Base-by-base conservation (phyloP, 1,139 yeast species). In the Diutina neorugosa region DNA sequence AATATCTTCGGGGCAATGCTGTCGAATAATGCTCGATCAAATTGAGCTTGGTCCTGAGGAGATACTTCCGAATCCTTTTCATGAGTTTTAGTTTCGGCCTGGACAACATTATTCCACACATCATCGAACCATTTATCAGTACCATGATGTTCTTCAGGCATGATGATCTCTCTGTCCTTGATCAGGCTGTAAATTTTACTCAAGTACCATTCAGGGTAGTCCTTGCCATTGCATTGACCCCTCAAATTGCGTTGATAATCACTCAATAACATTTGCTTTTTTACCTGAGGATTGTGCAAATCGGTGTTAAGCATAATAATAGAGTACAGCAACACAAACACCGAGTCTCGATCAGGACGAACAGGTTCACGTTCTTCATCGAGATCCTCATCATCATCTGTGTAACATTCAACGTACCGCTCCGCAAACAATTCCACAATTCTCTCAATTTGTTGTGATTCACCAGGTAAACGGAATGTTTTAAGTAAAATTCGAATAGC, bases 81-180 rank as follows among this genome's bases (percentile, higher is more conserved):
- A 55, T 51, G 43, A 52, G 55, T 4, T 61, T 56, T 7, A n/a
- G 27, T 42, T 48, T 48, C 43, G 4, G 42, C 27, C 8, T 41
- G 47, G 9, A 91, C 80, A 58, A 89, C 69, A 57, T 87, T 86
- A 61, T 86, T 86, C 99, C 99, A 94, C 18, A 86, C 82, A 63
- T 87, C 93, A 63, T 91, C 98, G 68, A 91, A 93, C 82, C 96
- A 86, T 62, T 86, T 90, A 51, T 82, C 84, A 2, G 86, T 79
- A 44, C 89, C 90, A 62, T 85, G 90, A 62, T 91, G 98, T 64
- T 94, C 99, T 61, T 93, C 98, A 0, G 98, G 98, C 91, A 94
- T 88, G 54, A 94, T 89, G 57, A 93, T 93, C 67, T 94, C 99
- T 53, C 87, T 80, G 54, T 85, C 89, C 58, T 81, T 78, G 55